A percentile compares a stretch with the other conserved stretches of the same genome.
These are phyloP conservation scores for Pyricularia sp. DNA, from an alignment of 2,329 filamentous ascomycete species.

Conservation along the genomic window DNA sequence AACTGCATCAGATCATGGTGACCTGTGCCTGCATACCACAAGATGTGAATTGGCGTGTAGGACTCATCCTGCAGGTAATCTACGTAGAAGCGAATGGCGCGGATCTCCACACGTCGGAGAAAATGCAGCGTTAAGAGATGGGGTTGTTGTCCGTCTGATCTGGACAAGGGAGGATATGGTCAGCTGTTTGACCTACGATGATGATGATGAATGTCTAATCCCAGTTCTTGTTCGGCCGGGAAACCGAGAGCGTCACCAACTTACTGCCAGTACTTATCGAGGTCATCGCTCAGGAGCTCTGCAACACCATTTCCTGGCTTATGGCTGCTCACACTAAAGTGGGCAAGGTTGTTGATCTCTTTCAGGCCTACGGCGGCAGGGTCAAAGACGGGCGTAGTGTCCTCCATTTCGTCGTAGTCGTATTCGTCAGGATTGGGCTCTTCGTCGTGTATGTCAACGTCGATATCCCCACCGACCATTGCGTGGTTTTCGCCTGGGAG, in stretches of 20 bases:
- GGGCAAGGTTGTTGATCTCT: conserved; percentile 76
- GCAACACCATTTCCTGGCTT: conserved; percentile 74
- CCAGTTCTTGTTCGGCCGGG: not conserved
- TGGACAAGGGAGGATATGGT: conserved; percentile 17
- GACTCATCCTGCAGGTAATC: conserved; percentile 92
- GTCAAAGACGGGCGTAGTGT: conserved; percentile 28
- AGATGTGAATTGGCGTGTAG: conserved; percentile 90
- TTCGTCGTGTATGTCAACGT: conserved; percentile 13
- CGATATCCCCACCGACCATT: conserved; percentile 13
- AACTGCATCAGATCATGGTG: conserved; percentile 90
- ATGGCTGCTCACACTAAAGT: conserved; percentile 72
- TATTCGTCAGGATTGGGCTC: conserved; percentile 10
- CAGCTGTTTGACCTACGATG: not conserved
- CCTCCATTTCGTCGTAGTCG: conserved; percentile 9
- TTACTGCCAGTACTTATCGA: conserved; percentile 71
- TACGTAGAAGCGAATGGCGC: conserved; percentile 71
- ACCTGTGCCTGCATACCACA: conserved; percentile 81
- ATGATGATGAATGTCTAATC: not conserved
- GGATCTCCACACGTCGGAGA: conserved; percentile 71
- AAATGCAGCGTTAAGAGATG: conserved; percentile 76
- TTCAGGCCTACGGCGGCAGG: conserved; percentile 53
- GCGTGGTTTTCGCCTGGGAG: conserved; percentile 10
- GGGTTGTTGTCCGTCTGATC: conserved; percentile 76
- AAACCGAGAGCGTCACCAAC: conserved; percentile 16
- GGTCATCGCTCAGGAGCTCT: conserved; percentile 65